Evolutionary conservation across 1,284 basidiomycete species (phyloP).

Genomic region (Ganoderma lingzhi): DNA sequence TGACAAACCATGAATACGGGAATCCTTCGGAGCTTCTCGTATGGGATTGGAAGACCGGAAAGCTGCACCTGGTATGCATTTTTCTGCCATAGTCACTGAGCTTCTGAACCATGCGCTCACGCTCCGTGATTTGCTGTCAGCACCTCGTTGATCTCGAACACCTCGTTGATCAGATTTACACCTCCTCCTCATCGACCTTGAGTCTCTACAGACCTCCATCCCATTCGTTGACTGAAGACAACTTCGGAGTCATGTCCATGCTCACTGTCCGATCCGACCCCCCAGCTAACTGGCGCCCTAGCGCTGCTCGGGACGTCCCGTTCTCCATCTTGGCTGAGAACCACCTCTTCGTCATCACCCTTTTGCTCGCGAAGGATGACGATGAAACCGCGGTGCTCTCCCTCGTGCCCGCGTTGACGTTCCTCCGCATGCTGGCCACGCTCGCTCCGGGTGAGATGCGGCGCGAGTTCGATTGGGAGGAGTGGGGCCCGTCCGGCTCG

Average conservation of each 20-base stretch:
- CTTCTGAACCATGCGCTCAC: neutral
- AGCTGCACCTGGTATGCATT: slow-evolving; percentile 48
- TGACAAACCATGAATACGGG: slow-evolving; percentile 38
- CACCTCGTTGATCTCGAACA: slow-evolving; percentile 35
- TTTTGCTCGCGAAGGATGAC: slow-evolving; percentile 44
- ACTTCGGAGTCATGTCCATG: slow-evolving; percentile 43
- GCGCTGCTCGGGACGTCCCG: slow-evolving; percentile 47
- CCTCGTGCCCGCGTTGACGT: slow-evolving; percentile 57
- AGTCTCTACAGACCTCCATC: slow-evolving; percentile 26
- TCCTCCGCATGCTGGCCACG: slow-evolving; percentile 46
- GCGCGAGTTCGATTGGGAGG: slow-evolving; percentile 53
- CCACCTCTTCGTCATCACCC: slow-evolving; percentile 56
- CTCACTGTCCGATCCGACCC: slow-evolving; percentile 63
- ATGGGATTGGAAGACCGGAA: slow-evolving; percentile 70
- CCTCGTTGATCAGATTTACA: slow-evolving; percentile 36
- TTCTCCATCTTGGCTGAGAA: slow-evolving; percentile 55
- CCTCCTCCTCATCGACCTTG: slow-evolving; percentile 45
- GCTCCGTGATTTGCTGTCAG: slow-evolving; percentile 29
- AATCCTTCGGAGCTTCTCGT: slow-evolving; percentile 54
- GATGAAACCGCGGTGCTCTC: slow-evolving; percentile 45
- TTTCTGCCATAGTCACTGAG: neutral
- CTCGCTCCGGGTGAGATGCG: slow-evolving; percentile 33
- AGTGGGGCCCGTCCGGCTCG: slow-evolving; percentile 59
- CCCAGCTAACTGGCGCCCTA: slow-evolving; percentile 52
- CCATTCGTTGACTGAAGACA: too few species aligned